phyloP scores from a whole-genome alignment of 1,139 yeast genomes.

The Debaryomyces fabryi region DNA sequence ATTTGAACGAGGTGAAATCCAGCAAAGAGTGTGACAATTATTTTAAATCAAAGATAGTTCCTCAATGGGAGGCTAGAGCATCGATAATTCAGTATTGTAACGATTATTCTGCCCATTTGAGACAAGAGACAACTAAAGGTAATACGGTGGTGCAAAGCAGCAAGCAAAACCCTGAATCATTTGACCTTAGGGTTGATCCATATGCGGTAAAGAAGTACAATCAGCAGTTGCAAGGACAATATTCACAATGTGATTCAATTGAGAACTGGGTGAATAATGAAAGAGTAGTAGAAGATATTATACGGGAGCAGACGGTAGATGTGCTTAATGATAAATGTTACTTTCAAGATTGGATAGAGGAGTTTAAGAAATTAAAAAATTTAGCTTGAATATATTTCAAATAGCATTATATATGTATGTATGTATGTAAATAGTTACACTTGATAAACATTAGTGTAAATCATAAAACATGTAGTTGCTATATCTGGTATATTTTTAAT shows the following conservation, averaged over 20 bases:
- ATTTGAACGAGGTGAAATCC: conserved; percentile 33
- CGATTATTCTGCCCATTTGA: conserved; percentile 27
- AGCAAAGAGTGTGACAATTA: conserved; percentile 30
- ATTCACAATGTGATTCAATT: conserved; percentile 29
- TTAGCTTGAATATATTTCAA: conserved; percentile 2
- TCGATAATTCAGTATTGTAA: conserved; percentile 35
- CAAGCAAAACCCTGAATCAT: conserved; percentile 10
- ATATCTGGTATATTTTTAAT: neutral
- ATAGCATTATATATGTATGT: neutral
- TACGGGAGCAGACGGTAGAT: conserved; percentile 35
- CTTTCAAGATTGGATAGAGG: conserved; percentile 38
- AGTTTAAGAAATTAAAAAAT: conserved; percentile 16
- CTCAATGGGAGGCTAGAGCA: conserved; percentile 42
- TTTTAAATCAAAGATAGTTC: conserved; percentile 31
- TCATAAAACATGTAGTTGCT: neutral
- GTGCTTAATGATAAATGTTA: conserved; percentile 42
- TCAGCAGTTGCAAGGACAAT: conserved; percentile 26
- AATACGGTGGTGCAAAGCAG: conserved; percentile 9
- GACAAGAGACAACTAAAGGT: conserved; percentile 17
- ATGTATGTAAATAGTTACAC: conserved; percentile 6
- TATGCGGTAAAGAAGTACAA: conserved; percentile 37
- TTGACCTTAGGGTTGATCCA: conserved; percentile 44
- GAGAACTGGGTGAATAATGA: conserved; percentile 46
- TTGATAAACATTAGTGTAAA: neutral
- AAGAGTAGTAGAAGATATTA: conserved; percentile 33